Evolutionary conservation across 2,329 filamentous ascomycete species (phyloP).

Genomic region (Orbilia brochopaga): DNA sequence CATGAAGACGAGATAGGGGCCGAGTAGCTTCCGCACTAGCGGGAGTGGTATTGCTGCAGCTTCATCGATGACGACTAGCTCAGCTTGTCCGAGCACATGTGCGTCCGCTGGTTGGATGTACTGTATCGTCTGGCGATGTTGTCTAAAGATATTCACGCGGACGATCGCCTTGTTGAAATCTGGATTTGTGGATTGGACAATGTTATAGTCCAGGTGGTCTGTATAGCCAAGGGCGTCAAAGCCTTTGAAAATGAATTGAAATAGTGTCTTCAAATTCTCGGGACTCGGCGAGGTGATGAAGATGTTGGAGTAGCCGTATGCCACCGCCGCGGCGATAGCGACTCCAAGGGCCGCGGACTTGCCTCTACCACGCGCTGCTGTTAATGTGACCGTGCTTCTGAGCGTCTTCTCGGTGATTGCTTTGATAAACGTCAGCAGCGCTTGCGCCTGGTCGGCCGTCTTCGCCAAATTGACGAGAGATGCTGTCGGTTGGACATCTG

Average conservation of each 20-base stretch:
- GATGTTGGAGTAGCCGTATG: constrained; percentile 97
- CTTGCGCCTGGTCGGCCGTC: constrained; percentile 95
- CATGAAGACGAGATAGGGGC: constrained; percentile 98
- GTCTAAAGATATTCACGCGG: constrained; percentile 89
- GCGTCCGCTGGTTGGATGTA: constrained; percentile 97
- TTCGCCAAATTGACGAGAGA: constrained; percentile 81
- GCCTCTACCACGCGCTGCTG: constrained; percentile 89
- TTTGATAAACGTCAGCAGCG: constrained; percentile 93
- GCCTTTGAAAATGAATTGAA: constrained; percentile 97
- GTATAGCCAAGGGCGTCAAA: constrained; percentile 93
- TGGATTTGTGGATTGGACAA: constrained; percentile 96
- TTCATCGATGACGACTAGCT: constrained; percentile 94
- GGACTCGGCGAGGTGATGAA: constrained; percentile 98
- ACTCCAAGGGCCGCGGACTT: constrained; percentile 96
- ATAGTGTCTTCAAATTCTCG: constrained; percentile 97
- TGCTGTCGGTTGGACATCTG: constrained; percentile 84
- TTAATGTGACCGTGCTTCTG: constrained; percentile 89
- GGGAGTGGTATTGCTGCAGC: constrained; percentile 94
- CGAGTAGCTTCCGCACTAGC: constrained; percentile 90
- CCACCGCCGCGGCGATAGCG: constrained; percentile 89
- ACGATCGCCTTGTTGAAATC: constrained; percentile 99
- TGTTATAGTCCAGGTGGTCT: constrained; percentile 96
- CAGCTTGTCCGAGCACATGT: constrained; percentile 91
- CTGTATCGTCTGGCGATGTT: constrained; percentile 96
- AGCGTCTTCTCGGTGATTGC: constrained; percentile 95